Base-by-base conservation (phyloP, 1,139 yeast species). In the Wickerhamiella pararugosa region DNA sequence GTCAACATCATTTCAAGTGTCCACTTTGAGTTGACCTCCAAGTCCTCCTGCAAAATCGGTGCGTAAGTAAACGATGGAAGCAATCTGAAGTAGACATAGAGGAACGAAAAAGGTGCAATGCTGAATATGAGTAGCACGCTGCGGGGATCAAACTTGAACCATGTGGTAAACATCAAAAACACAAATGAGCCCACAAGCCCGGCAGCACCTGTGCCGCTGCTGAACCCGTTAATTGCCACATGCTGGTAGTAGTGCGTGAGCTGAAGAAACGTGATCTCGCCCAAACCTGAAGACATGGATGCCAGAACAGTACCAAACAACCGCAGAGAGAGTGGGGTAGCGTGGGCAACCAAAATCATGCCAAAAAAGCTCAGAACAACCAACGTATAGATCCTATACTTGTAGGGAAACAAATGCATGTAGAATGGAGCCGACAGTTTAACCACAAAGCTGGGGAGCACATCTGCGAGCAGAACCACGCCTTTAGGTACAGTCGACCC, bases 161-260 rank as follows among this genome's bases (percentile, higher is more conserved):
- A 64, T 0, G 81, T 72, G 0, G 84, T 78, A 47, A 75, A 45
- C 1, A 71, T 51, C 60, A 78, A 51, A 50, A 68, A 77, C 6
- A 66, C 54, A 39, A 73, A 74, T 28, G 93, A 77, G 0, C 97
- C 98, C 21, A 75, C 70, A 3, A 87, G 60, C 0, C 97, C 97
- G 0, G 98, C 97, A 8, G 84, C 93, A 1, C 97, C 97, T 0
- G 97, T 90, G 0, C 98, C 98, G 9, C 86, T 73, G 32, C 94
- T 80, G 73, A 92, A 90, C 0, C 94, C 96, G 39, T 81, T 76
- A 38, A 90, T 66, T 2, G 94, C 69, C 15, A 61, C 57, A 30
- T 69, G 69, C 15, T 67, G 67, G 49, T 63, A 63, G 43, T 54
- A 62, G 57, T 84, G 94, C 1, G 95, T 82, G 58, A 90, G 64